Conservation (phyloP, 2,329 filamentous ascomycete genomes). For the Microcyclosporella mali region DNA sequence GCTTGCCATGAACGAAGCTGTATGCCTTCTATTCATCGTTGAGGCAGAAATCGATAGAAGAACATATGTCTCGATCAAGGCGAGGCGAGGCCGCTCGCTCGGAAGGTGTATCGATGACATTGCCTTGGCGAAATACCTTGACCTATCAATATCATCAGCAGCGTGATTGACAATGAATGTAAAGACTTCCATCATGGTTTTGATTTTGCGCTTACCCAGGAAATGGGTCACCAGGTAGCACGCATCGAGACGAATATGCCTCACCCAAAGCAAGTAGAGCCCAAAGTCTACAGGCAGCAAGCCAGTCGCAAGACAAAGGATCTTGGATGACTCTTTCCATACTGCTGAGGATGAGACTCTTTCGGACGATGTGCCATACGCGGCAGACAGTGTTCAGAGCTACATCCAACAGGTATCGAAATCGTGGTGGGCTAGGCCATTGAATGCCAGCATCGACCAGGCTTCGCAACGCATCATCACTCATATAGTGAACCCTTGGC, state of each 20-base stretch:
- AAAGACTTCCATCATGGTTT: too few relatives aligned
- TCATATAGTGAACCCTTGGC: slow-evolving; percentile 31
- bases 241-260: slow-evolving; percentile 40
- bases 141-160: background rate
- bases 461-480: slow-evolving; percentile 30
- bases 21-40: slow-evolving; percentile 41
- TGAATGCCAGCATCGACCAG: slow-evolving; percentile 32
- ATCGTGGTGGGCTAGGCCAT: slow-evolving; percentile 37
- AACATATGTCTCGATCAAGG: slow-evolving; percentile 40
- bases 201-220: slow-evolving; percentile 36
- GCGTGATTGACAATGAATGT: too few relatives aligned
- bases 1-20: slow-evolving; percentile 40
- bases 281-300: slow-evolving; percentile 39
- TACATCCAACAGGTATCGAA: slow-evolving; percentile 37
- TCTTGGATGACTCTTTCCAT: slow-evolving; percentile 37
- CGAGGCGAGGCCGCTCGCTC: slow-evolving; percentile 40
- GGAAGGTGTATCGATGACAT: slow-evolving; percentile 36
- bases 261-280: slow-evolving; percentile 44
- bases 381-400: slow-evolving; percentile 38
- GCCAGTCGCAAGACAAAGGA: slow-evolving; percentile 29
- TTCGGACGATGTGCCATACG: slow-evolving; percentile 40
- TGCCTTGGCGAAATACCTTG: slow-evolving; percentile 40
- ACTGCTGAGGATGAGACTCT: slow-evolving; percentile 33
- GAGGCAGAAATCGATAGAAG: slow-evolving; percentile 45
- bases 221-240: slow-evolving; percentile 31